phyloP scores from a whole-genome alignment of 2,329 filamentous ascomycete genomes.

The Zelopaecilomyces penicillatus region DNA sequence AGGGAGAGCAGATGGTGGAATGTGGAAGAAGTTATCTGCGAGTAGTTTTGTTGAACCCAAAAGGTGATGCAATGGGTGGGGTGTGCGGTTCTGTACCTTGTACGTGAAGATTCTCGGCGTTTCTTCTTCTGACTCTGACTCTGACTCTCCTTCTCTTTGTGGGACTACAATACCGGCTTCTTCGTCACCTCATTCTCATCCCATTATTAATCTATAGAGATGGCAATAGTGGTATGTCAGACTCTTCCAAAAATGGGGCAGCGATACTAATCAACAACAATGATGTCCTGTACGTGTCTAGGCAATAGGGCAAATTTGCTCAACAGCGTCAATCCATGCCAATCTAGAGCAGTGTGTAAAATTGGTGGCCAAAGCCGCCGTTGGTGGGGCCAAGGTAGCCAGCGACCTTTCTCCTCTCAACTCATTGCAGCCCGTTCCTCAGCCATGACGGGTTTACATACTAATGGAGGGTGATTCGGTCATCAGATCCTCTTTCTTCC shows the following conservation, averaged over 20 bases:
- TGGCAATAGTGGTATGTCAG: background rate
- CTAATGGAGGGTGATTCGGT: constrained; percentile 3
- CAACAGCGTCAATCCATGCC: constrained; percentile 65
- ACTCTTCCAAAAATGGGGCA: background rate
- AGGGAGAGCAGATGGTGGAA: no score
- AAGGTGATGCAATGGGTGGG: no score
- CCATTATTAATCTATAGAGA: background rate
- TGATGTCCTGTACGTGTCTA: constrained; percentile 25
- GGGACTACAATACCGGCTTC: no score
- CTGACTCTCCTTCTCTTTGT: no score
- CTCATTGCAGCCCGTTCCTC: background rate
- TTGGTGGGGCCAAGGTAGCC: constrained; percentile 66
- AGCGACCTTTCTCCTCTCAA: background rate
- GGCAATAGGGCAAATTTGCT: constrained; percentile 87
- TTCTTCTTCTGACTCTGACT: no score
- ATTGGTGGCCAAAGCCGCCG: constrained; percentile 64
- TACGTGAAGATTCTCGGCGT: no score
- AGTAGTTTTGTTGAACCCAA: no score
- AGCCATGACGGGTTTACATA: background rate
- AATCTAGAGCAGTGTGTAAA: constrained; percentile 73
- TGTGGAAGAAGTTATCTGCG: no score
- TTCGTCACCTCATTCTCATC: no score
- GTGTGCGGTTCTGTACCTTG: no score
- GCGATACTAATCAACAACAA: constrained; percentile 5
- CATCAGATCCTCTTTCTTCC: constrained; percentile 74